phyloP scores from a whole-genome alignment of 2,329 filamentous ascomycete species.

The Sporothrix sp. region DNA sequence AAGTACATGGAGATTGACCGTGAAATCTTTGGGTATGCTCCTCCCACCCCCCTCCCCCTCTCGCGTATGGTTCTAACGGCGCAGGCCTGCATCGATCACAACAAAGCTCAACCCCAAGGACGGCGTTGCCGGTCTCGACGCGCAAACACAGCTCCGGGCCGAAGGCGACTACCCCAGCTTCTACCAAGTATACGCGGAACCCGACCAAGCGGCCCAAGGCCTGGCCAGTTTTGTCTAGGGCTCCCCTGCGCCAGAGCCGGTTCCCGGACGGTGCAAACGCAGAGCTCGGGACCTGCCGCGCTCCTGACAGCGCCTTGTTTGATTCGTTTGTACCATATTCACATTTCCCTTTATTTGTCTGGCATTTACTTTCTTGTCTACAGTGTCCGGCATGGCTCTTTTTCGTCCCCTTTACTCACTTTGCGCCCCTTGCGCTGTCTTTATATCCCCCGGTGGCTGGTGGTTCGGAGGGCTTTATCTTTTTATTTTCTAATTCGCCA shows the following conservation, averaged over 20 bases:
- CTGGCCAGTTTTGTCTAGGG: constrained; percentile 39
- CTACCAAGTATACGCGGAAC: constrained; percentile 42
- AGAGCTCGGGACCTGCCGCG: too few species aligned
- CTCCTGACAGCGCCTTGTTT: too few species aligned
- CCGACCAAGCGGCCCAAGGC: constrained; percentile 37
- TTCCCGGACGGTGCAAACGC: too few species aligned
- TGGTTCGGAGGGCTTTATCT: too few species aligned
- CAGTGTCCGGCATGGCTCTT: not conserved
- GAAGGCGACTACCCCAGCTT: constrained; percentile 42
- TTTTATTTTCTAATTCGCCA: too few species aligned
- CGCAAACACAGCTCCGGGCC: constrained; percentile 39
- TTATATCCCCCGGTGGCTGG: not conserved
- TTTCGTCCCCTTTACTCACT: not conserved
- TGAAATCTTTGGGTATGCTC: constrained; percentile 70
- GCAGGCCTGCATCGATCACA: constrained; percentile 35
- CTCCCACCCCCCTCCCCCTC: not conserved
- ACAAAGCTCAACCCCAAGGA: constrained; percentile 37
- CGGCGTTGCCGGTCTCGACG: constrained; percentile 38
- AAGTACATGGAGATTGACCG: constrained; percentile 75
- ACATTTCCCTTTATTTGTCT: too few species aligned
- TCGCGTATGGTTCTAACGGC: too few species aligned
- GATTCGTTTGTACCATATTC: too few species aligned
- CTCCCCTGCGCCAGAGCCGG: too few species aligned
- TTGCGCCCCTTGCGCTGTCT: not conserved
- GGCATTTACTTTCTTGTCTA: not conserved